phyloP scores from a whole-genome alignment of 2,329 filamentous ascomycete species.

The Exophiala sp. region DNA sequence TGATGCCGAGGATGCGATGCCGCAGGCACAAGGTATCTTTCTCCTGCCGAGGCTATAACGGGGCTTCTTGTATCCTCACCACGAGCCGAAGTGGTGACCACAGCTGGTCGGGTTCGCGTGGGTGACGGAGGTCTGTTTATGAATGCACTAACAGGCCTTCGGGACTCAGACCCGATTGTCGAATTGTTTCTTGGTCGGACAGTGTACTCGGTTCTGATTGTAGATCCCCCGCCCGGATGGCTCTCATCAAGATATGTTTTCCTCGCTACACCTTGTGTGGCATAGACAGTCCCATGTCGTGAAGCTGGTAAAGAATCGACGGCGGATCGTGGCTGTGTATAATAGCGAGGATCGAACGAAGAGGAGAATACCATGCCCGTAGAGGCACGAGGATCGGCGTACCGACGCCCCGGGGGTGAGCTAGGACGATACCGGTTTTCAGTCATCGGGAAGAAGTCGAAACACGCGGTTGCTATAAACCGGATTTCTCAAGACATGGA shows the following conservation, averaged over 20 bases:
- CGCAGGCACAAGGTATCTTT: conserved; percentile 25
- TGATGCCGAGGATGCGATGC: conserved; percentile 17
- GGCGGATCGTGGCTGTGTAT: conserved; percentile 13
- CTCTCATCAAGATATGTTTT: conserved; percentile 23
- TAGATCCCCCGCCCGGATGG: conserved; percentile 19
- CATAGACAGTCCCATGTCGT: conserved; percentile 23
- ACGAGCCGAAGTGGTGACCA: conserved; percentile 17
- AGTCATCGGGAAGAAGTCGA: conserved; percentile 14
- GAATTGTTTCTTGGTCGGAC: conserved; percentile 28
- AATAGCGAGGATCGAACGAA: conserved; percentile 26
- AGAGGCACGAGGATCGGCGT: conserved; percentile 23
- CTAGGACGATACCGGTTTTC: conserved; percentile 23
- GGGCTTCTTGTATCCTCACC: conserved; percentile 23
- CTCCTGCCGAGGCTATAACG: conserved; percentile 3
- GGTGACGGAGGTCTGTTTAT: conserved; percentile 22
- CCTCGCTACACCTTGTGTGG: conserved; percentile 23
- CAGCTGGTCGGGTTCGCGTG: conserved; percentile 26
- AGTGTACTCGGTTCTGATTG: conserved; percentile 27
- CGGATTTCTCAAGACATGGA: conserved; percentile 8
- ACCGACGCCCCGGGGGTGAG: conserved; percentile 18
- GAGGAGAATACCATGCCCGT: conserved; percentile 25
- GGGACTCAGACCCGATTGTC: conserved; percentile 17
- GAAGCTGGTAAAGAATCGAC: conserved; percentile 16
- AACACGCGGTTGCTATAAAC: not conserved
- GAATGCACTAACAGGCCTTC: conserved; percentile 25